A percentile compares a stretch with the other conserved stretches of the same genome.
Evolutionary conservation across 2,329 filamentous ascomycete species (phyloP).

Genomic region (Calonectria hongkongensis): DNA sequence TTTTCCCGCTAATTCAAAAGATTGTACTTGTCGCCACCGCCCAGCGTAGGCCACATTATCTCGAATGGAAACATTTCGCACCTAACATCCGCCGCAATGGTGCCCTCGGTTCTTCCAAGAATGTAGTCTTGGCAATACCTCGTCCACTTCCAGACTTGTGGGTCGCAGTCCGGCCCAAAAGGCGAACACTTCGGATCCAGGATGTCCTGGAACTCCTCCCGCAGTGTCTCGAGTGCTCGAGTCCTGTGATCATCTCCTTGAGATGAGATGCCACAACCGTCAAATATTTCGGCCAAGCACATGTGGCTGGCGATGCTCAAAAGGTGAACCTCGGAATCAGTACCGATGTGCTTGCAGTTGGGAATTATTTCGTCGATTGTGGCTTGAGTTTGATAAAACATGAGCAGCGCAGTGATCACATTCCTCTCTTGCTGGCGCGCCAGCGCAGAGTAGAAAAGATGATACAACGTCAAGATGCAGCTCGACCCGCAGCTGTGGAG

Average conservation of each 20-base stretch:
- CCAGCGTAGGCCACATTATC: constrained; percentile 5
- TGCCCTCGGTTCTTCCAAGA: not conserved
- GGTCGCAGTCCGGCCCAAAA: not conserved
- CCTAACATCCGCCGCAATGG: not conserved
- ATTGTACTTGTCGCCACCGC: constrained; percentile 8
- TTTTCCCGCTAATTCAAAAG: not conserved
- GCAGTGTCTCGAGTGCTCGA: not conserved
- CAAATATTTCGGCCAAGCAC: constrained; percentile 20
- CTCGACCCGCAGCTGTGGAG: not conserved
- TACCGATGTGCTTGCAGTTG: not conserved
- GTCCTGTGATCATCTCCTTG: not conserved
- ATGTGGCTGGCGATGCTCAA: constrained; percentile 1
- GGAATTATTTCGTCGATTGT: not conserved
- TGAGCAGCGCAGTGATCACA: not conserved
- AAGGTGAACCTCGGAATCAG: not conserved
- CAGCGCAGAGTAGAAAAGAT: constrained; percentile 9
- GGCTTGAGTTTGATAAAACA: not conserved
- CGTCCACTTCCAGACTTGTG: not conserved
- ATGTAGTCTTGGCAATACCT: constrained; percentile 13
- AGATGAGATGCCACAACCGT: not conserved
- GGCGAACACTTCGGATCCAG: not conserved
- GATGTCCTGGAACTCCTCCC: not conserved
- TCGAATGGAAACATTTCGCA: constrained; percentile 26
- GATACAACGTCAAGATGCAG: not conserved
- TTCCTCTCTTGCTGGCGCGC: constrained; percentile 8